Evolutionary conservation across 495 filamentous ascomycete species (phyloP).

Genomic region (Hyaloscypha bicolor): DNA sequence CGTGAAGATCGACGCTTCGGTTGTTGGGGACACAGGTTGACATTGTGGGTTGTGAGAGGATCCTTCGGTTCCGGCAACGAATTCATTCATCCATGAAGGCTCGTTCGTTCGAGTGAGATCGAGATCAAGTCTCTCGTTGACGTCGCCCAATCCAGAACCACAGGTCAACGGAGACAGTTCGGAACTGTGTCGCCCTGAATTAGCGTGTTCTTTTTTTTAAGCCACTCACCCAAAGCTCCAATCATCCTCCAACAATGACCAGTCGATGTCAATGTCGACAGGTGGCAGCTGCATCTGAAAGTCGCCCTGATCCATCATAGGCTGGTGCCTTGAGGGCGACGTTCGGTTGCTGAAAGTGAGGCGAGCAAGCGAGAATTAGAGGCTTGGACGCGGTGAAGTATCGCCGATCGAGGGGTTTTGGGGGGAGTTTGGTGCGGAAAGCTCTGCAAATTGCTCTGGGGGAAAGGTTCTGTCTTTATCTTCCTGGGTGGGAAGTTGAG

Average conservation of each 20-base stretch:
- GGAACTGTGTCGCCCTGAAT: constrained; percentile 6
- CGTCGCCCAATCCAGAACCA: too few relatives aligned
- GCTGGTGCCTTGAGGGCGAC: constrained; percentile 4
- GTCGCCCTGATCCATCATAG: constrained; percentile 21
- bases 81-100: too few relatives aligned
- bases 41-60: too few relatives aligned
- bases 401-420: neutral
- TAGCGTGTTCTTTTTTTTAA: constrained; percentile 14
- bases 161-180: too few relatives aligned
- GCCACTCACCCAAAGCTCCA: constrained; percentile 7
- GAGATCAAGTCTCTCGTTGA: too few relatives aligned
- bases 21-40: too few relatives aligned
- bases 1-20: too few relatives aligned
- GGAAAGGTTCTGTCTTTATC: constrained; percentile 12
- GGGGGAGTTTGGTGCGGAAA: constrained; percentile 15
- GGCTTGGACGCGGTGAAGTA: constrained; percentile 1
- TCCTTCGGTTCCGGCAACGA: too few relatives aligned
- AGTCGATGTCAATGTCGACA: neutral
- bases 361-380: constrained; percentile 10
- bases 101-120: too few relatives aligned
- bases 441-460: neutral
- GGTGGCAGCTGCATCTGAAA: neutral
- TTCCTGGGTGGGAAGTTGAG: neutral
- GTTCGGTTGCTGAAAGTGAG: constrained; percentile 12
- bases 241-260: neutral